A percentile compares a stretch with the other conserved stretches of the same genome.
phyloP scores from a whole-genome alignment of 2,329 filamentous ascomycete species.

The Lizonia empirigonia region DNA sequence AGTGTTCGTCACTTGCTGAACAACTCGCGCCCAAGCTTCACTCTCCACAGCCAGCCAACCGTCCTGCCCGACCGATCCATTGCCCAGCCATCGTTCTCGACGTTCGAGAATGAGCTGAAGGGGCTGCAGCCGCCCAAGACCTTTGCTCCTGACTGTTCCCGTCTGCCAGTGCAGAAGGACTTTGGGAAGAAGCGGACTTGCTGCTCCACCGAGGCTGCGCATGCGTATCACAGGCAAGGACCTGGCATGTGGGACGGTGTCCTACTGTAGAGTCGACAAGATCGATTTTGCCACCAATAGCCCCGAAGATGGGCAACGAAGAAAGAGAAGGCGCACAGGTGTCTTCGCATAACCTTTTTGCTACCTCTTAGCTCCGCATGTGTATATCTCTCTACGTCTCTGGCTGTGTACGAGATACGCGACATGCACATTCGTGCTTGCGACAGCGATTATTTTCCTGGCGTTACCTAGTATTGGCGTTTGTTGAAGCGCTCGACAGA shows the following conservation, averaged over 20 bases:
- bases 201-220: slow-evolving; percentile 65
- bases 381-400: slow-evolving; percentile 14
- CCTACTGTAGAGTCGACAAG: slow-evolving; percentile 43
- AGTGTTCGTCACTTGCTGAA: slow-evolving; percentile 68
- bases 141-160: slow-evolving; percentile 47
- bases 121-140: slow-evolving; percentile 48
- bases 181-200: slow-evolving; percentile 69
- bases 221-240: slow-evolving; percentile 58
- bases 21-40: slow-evolving; percentile 47
- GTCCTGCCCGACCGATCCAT: slow-evolving; percentile 46
- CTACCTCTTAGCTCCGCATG: slow-evolving; percentile 8
- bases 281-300: slow-evolving; percentile 16
- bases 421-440: neutral
- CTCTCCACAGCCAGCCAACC: slow-evolving; percentile 42
- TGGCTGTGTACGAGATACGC: slow-evolving; percentile 13
- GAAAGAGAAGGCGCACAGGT: slow-evolving; percentile 20
- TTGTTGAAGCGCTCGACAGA: slow-evolving; percentile 11
- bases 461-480: slow-evolving; percentile 10
- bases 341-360: slow-evolving; percentile 13
- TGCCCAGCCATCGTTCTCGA: slow-evolving; percentile 39
- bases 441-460: slow-evolving; percentile 2
- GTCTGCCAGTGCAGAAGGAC: slow-evolving; percentile 53
- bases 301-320: slow-evolving; percentile 27
- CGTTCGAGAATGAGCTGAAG: slow-evolving; percentile 36
- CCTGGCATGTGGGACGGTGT: slow-evolving; percentile 72